phyloP scores from a whole-genome alignment of 768 basidiomycete genomes.

The Hortiboletus campestris region DNA sequence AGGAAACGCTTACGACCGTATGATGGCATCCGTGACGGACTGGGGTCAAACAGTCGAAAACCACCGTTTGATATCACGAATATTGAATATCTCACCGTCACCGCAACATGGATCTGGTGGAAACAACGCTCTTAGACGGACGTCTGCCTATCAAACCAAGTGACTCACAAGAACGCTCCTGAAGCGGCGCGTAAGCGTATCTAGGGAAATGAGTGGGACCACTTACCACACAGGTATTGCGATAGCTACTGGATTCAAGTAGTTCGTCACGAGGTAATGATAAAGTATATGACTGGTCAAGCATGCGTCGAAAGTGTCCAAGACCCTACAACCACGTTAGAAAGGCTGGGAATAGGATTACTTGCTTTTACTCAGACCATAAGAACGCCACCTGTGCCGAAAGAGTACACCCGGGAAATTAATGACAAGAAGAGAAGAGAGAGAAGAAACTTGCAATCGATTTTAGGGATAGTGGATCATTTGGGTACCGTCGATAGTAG shows the following conservation, averaged over 20 bases:
- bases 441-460: constrained; percentile 33
- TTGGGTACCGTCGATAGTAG: constrained; percentile 42
- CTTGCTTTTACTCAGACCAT: constrained; percentile 10
- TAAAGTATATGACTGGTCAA: constrained; percentile 55
- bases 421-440: constrained; percentile 24
- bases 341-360: not conserved
- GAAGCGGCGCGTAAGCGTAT: not conserved
- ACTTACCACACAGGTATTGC: constrained; percentile 43
- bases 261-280: constrained; percentile 56
- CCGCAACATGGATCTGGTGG: constrained; percentile 48
- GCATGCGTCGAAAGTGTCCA: constrained; percentile 55
- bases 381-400: constrained; percentile 31
- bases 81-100: constrained; percentile 43
- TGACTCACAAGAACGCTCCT: constrained; percentile 56
- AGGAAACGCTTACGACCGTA: constrained; percentile 35
- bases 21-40: constrained; percentile 48
- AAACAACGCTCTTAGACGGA: not conserved
- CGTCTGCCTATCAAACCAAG: not conserved
- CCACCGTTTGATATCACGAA: not conserved
- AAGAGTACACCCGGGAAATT: constrained; percentile 13
- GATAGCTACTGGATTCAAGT: constrained; percentile 44
- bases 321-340: constrained; percentile 19
- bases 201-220: too few species aligned
- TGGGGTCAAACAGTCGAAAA: constrained; percentile 19
- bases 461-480: constrained; percentile 36